These are phyloP conservation scores for Alternaria novae-zelandiae DNA, from an alignment of 2,329 filamentous ascomycete genomes.

Conservation along the genomic window DNA sequence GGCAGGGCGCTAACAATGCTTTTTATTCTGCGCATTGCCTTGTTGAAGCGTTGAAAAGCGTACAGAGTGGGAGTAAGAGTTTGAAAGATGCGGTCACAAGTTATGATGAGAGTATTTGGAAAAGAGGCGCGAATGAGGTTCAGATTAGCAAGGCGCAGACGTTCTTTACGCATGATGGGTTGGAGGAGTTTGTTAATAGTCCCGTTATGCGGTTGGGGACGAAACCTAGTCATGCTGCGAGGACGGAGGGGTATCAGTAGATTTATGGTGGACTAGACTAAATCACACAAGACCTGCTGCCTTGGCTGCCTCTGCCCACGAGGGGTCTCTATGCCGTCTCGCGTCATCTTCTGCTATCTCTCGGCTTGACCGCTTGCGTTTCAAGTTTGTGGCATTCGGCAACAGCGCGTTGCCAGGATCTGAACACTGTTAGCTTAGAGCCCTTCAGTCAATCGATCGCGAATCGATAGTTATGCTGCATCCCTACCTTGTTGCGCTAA, in stretches of 20 bases:
- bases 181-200: constrained; percentile 38
- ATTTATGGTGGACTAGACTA: too few species aligned
- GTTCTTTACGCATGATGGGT: constrained; percentile 41
- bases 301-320: too few species aligned
- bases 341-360: too few species aligned
- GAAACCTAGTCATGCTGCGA: constrained; percentile 37
- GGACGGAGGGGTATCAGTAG: constrained; percentile 33
- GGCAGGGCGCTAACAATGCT: constrained; percentile 48
- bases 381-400: too few species aligned
- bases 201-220: constrained; percentile 41
- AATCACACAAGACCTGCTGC: too few species aligned
- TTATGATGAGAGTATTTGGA: constrained; percentile 38
- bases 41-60: constrained; percentile 31
- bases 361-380: too few species aligned
- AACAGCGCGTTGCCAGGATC: too few species aligned
- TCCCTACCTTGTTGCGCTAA: too few species aligned
- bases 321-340: too few species aligned
- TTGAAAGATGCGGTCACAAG: constrained; percentile 26
- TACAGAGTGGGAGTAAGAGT: constrained; percentile 6
- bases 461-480: too few species aligned
- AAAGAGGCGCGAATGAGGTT: constrained; percentile 38
- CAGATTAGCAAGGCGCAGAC: constrained; percentile 42
- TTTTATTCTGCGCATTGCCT: constrained; percentile 43
- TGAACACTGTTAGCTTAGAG: too few species aligned
- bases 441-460: too few species aligned